Evolutionary conservation across 768 basidiomycete genomes (phyloP), one percentile per base, ranked within the genome.

Genomic region (Suillus weaverae): DNA sequence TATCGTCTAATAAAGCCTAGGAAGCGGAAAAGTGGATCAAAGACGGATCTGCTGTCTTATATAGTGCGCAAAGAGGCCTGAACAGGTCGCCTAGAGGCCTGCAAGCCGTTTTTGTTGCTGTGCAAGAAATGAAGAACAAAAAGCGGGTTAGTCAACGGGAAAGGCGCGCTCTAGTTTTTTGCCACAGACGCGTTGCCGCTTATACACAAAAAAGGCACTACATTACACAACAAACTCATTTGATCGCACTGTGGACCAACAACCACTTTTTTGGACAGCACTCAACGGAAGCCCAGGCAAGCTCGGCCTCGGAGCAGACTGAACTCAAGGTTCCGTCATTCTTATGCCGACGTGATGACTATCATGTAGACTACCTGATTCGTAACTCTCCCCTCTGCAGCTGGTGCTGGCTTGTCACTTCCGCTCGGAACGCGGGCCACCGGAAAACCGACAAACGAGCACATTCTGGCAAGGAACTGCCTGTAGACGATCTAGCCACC

Each of bases 131-230:
- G 44, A 44, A 61, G 38, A 62, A 67, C 65, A 41, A 65, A 66
- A 70, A 69, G 50, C 26, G 50, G 70, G 38, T 55, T 57, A 10
- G 64, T 65, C 41, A 46, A 50, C 59, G 30, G 60, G 63, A 51
- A 36, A 66, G 38, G 63, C 66, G 70, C 67, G 63, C 26, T 62
- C 36, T 30, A n/a, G n/a, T 50, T 50, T 50, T 50, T 62, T 51
- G 61, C 41, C 60, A 51, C 41, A 36, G 62, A 74, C 72, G 72
- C 72, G 72, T 74, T 67, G 55, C 48, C 55, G 63, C 63, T 22
- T 36, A 60, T 32, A 66, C 65, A 63, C 62, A 55, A 59, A 59
- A 59, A 41, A 8, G 57, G 26, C 26, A 57, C 18, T 22, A 44
- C 16, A 53, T 33, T 30, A 30, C 50, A 32, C 51, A 53, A 32